Conservation (phyloP, 495 filamentous ascomycete genomes). For the Talaromyces proteolyticus region DNA sequence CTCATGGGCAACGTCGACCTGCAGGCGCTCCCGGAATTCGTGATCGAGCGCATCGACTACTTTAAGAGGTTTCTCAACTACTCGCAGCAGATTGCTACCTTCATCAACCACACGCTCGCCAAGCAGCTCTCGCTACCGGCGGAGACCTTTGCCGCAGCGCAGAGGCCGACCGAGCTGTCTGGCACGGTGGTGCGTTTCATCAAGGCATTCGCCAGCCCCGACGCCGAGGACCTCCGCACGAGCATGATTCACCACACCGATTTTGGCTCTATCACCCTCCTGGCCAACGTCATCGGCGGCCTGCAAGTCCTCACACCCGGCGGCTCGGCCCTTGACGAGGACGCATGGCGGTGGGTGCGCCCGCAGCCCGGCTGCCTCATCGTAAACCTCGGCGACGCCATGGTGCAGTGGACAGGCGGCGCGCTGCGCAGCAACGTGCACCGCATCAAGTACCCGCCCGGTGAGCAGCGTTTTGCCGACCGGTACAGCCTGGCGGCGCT, state of each 20-base stretch:
- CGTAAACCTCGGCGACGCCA: slow-evolving; percentile 34
- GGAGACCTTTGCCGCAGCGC: background rate
- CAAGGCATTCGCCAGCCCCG: slow-evolving; percentile 2
- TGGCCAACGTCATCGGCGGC: slow-evolving; percentile 27
- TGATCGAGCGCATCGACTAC: background rate
- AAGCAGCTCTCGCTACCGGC: background rate
- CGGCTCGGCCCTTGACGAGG: background rate
- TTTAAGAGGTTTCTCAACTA: background rate
- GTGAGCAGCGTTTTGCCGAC: slow-evolving; percentile 21
- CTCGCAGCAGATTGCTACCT: background rate
- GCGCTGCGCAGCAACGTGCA: slow-evolving; percentile 26
- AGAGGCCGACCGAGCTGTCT: background rate
- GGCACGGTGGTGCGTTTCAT: background rate
- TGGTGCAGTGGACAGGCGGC: slow-evolving; percentile 31
- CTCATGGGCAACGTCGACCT: background rate
- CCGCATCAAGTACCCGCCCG: slow-evolving; percentile 27
- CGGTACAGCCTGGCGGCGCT: slow-evolving; percentile 28
- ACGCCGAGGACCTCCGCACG: background rate
- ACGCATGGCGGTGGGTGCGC: slow-evolving; percentile 25
- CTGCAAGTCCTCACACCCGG: slow-evolving; percentile 20
- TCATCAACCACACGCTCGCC: background rate
- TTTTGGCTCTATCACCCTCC: slow-evolving; percentile 24
- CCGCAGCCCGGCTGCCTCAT: slow-evolving; percentile 26
- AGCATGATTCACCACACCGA: slow-evolving; percentile 19
- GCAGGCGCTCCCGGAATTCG: background rate